A percentile compares a stretch with the other conserved stretches of the same genome.
These are phyloP conservation scores for Aspergillus unguis DNA, from an alignment of 2,329 filamentous ascomycete species.

Conservation along the genomic window DNA sequence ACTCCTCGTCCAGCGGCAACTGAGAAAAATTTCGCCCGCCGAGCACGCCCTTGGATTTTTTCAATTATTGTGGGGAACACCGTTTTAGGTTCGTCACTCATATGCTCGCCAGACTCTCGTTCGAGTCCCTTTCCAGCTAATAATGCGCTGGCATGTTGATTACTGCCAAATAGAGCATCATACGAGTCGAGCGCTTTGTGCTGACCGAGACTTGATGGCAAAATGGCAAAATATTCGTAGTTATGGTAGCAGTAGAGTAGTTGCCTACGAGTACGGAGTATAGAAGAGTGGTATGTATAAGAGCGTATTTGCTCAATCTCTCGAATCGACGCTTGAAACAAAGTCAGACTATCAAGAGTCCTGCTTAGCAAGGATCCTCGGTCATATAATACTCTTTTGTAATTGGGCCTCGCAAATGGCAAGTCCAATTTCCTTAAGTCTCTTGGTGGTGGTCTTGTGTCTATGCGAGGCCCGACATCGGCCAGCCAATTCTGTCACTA, in stretches of 20 bases:
- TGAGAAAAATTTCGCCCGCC: slow-evolving; percentile 27
- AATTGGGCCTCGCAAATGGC: too few species aligned
- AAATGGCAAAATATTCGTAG: background rate
- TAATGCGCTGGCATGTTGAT: slow-evolving; percentile 16
- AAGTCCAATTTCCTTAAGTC: too few species aligned
- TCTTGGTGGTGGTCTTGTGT: too few species aligned
- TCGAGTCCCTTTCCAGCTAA: slow-evolving; percentile 4
- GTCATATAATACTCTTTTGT: too few species aligned
- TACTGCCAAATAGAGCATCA: background rate
- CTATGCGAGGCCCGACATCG: slow-evolving; percentile 11
- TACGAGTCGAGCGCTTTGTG: background rate
- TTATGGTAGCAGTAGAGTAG: background rate
- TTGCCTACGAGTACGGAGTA: background rate
- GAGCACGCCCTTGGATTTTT: slow-evolving; percentile 13
- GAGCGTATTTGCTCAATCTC: too few species aligned
- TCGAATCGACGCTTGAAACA: too few species aligned
- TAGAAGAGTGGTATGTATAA: too few species aligned
- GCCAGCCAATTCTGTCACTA: slow-evolving; percentile 3
- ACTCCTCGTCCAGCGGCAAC: slow-evolving; percentile 25
- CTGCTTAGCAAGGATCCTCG: too few species aligned
- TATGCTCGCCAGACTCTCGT: slow-evolving; percentile 11
- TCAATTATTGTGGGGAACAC: slow-evolving; percentile 22
- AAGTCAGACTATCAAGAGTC: too few species aligned
- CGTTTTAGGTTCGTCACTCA: slow-evolving; percentile 13
- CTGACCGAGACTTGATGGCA: background rate